phyloP scores from a whole-genome alignment of 129 eudicot species.

The Logfia minima region DNA sequence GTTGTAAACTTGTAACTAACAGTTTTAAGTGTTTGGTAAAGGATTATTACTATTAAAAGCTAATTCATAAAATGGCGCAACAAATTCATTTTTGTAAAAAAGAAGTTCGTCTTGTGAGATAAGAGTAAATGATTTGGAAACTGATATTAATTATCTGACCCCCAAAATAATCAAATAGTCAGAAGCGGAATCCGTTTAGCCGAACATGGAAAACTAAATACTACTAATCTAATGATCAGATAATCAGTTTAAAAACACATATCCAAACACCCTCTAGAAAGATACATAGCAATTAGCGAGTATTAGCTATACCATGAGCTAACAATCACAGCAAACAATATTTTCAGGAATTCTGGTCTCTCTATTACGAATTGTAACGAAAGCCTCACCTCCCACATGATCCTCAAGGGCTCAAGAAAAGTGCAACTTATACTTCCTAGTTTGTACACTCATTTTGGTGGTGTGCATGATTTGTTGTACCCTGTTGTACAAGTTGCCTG shows the following conservation, averaged over 20 bases:
- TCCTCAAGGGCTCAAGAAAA: constrained; percentile 70
- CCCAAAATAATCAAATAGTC: too few relatives aligned
- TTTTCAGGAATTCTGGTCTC: constrained; percentile 62
- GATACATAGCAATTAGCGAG: background rate
- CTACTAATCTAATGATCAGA: too few relatives aligned
- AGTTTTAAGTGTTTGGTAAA: too few relatives aligned
- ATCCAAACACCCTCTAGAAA: background rate
- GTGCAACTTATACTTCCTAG: constrained; percentile 72
- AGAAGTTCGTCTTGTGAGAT: background rate
- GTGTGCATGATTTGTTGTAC: constrained; percentile 61
- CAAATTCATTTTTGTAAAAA: too few relatives aligned
- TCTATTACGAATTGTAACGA: constrained; percentile 66
- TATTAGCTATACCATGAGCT: background rate
- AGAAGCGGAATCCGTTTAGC: too few relatives aligned
- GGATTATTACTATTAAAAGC: too few relatives aligned
- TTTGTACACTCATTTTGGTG: constrained; percentile 50
- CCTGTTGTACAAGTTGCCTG: constrained; percentile 56
- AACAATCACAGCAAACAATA: background rate
- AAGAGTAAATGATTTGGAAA: background rate
- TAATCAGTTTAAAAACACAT: too few relatives aligned
- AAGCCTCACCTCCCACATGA: constrained; percentile 74
- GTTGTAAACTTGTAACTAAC: background rate
- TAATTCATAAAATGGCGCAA: background rate
- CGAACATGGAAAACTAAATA: too few relatives aligned
- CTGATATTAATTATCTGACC: too few relatives aligned